Conservation (phyloP, 345 rosid species). For the Rhizophora apiculata region DNA sequence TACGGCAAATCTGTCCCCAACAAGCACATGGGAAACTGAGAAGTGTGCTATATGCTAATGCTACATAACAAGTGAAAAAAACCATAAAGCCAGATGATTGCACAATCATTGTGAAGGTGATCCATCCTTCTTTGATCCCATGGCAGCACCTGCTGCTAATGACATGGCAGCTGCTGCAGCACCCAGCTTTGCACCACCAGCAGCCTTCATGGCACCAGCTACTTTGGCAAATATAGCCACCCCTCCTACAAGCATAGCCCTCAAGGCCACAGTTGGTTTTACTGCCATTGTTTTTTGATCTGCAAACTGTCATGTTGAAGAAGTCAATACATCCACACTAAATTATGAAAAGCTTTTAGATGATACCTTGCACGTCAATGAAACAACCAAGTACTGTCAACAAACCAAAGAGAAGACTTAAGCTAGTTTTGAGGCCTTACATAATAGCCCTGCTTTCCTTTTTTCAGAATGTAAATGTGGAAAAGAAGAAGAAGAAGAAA, state of each 20-base stretch:
- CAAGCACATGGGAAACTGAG: slow-evolving; percentile 2
- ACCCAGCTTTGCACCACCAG: slow-evolving; percentile 82
- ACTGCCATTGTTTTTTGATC: slow-evolving; percentile 49
- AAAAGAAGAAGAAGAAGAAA: no score
- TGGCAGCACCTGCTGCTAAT: slow-evolving; percentile 72
- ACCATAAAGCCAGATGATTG: neutral
- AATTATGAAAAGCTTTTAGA: neutral
- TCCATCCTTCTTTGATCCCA: slow-evolving; percentile 58
- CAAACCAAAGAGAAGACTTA: neutral
- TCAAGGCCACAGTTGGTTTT: slow-evolving; percentile 85
- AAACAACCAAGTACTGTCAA: neutral
- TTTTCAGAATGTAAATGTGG: neutral
- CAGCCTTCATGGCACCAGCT: slow-evolving; percentile 81
- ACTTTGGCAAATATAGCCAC: slow-evolving; percentile 72
- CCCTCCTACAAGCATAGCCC: slow-evolving; percentile 80
- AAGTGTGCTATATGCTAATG: slow-evolving; percentile 9
- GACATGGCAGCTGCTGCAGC: slow-evolving; percentile 85
- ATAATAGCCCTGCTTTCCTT: neutral
- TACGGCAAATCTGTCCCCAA: slow-evolving; percentile 2
- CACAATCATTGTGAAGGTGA: slow-evolving; percentile 37
- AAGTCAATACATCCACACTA: neutral
- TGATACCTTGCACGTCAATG: neutral
- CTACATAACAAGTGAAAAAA: neutral
- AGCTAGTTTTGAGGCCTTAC: no score
- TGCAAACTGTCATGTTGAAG: slow-evolving; percentile 18